Conservation (phyloP, 2,329 filamentous ascomycete genomes). For the Epichloe glyceriae region DNA sequence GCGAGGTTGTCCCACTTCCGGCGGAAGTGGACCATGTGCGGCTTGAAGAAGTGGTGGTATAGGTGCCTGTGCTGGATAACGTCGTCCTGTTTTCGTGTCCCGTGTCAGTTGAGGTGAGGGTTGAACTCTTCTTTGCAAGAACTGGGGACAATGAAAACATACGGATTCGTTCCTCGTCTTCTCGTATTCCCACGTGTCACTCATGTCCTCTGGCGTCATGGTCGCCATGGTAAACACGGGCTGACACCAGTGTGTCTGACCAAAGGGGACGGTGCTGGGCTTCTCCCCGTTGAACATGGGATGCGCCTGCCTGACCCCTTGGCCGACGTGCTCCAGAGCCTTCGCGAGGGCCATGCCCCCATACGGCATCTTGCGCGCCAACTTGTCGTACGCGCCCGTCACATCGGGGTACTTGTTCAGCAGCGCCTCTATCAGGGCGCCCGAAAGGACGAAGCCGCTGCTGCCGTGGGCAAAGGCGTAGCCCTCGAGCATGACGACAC, state of each 20-base stretch:
- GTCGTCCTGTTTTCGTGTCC: constrained; percentile 20
- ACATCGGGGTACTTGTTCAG: constrained; percentile 29
- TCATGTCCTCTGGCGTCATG: constrained; percentile 38
- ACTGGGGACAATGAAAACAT: constrained; percentile 11
- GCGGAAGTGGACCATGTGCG: constrained; percentile 26
- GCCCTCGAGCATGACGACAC: constrained; percentile 31
- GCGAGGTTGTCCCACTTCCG: constrained; percentile 42
- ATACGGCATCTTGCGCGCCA: constrained; percentile 32
- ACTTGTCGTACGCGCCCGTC: constrained; percentile 32
- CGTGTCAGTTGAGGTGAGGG: too few species aligned
- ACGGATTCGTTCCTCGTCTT: constrained; percentile 31
- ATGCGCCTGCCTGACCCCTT: constrained; percentile 29
- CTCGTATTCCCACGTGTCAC: constrained; percentile 39
- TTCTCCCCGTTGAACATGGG: constrained; percentile 46
- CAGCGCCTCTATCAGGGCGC: constrained; percentile 36
- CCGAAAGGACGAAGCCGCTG: constrained; percentile 42
- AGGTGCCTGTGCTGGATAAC: constrained; percentile 34
- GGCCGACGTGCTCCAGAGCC: constrained; percentile 30
- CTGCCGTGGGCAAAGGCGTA: constrained; percentile 43
- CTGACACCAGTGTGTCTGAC: constrained; percentile 39
- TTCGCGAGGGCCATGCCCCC: constrained; percentile 39
- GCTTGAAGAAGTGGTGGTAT: constrained; percentile 34
- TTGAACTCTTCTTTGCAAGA: background rate
- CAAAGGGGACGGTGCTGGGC: constrained; percentile 35
- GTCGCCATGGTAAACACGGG: constrained; percentile 46